These are phyloP conservation scores for Arthrobotrys conoides DNA, from an alignment of 2,329 filamentous ascomycete species.

Conservation along the genomic window DNA sequence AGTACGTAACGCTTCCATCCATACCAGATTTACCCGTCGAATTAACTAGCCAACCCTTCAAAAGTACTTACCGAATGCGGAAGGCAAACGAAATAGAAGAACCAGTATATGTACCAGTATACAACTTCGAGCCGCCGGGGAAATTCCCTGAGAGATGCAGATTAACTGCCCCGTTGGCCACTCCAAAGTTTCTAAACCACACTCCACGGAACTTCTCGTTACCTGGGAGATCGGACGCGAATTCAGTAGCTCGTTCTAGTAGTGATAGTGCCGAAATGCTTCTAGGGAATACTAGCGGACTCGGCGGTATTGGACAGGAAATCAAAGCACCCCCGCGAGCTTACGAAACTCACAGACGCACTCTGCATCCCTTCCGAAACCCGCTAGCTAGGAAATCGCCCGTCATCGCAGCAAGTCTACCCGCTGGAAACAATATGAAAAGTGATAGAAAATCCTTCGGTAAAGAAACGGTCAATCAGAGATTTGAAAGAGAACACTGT, in stretches of 20 bases:
- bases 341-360: slow-evolving; percentile 17
- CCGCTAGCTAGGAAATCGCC: background rate
- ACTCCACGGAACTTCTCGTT: slow-evolving; percentile 50
- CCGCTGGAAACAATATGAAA: background rate
- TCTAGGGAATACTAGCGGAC: slow-evolving; percentile 20
- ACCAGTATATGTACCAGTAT: slow-evolving; percentile 51
- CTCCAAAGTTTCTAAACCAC: slow-evolving; percentile 45
- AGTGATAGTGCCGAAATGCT: slow-evolving; percentile 54
- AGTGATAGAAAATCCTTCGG: too few relatives aligned
- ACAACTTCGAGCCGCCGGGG: slow-evolving; percentile 50
- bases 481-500: slow-evolving; percentile 46
- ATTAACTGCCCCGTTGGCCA: slow-evolving; percentile 36
- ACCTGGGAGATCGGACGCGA: slow-evolving; percentile 18
- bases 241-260: slow-evolving; percentile 33
- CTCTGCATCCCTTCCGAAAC: background rate
- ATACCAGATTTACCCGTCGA: background rate
- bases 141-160: slow-evolving; percentile 53
- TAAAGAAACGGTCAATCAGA: slow-evolving; percentile 39
- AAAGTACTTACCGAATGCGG: slow-evolving; percentile 51
- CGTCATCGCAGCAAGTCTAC: background rate
- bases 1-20: slow-evolving; percentile 18
- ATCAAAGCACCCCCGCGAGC: slow-evolving; percentile 19
- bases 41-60: background rate
- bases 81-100: slow-evolving; percentile 40
- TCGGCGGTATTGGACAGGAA: background rate